phyloP scores from a whole-genome alignment of 768 basidiomycete species.

The Suillus placidus region DNA sequence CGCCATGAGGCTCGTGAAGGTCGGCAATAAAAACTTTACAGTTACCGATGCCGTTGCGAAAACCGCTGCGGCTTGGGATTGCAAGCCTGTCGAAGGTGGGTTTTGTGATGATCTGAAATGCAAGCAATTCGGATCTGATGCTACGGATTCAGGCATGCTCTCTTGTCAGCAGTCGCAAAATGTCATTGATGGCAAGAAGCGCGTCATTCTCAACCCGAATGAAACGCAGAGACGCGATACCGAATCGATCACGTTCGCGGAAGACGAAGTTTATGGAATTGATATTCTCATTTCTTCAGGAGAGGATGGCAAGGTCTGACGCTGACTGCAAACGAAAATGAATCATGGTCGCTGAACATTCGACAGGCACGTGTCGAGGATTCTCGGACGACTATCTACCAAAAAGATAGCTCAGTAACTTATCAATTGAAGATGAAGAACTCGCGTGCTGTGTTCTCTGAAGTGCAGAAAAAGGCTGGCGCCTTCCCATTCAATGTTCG shows the following conservation, averaged over 20 bases:
- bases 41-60: conserved; percentile 86
- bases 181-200: conserved; percentile 95
- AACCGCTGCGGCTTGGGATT: conserved; percentile 71
- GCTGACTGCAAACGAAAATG: neutral
- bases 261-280: conserved; percentile 94
- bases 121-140: neutral
- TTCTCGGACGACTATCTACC: conserved; percentile 90
- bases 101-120: conserved; percentile 9
- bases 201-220: conserved; percentile 88
- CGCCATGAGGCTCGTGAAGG: conserved; percentile 89
- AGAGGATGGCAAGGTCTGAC: conserved; percentile 83
- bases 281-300: conserved; percentile 88
- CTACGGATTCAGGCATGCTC: conserved; percentile 70
- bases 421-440: conserved; percentile 99
- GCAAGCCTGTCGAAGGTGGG: conserved; percentile 93
- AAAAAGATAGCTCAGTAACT: conserved; percentile 80
- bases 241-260: conserved; percentile 83
- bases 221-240: conserved; percentile 85
- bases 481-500: conserved; percentile 98
- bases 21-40: conserved; percentile 93
- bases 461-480: conserved; percentile 97
- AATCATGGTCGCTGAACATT: neutral
- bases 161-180: conserved; percentile 95
- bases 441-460: conserved; percentile 93
- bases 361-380: conserved; percentile 85